Base-by-base conservation (phyloP, 257 asterid species). In the Nicotiana obtusifolia region DNA sequence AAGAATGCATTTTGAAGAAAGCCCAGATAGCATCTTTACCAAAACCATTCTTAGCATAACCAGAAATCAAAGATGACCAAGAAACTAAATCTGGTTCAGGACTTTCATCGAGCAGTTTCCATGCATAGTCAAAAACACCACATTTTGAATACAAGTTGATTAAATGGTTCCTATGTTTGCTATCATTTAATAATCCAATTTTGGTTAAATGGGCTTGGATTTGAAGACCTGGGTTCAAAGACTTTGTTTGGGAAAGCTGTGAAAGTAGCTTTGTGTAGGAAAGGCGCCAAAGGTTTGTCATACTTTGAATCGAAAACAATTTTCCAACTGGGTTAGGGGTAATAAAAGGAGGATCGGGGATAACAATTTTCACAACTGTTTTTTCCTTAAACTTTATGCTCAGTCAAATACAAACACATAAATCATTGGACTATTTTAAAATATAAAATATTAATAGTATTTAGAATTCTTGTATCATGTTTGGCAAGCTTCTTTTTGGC, bases 81-180 rank as follows among this genome's bases (percentile, higher is more conserved):
- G 76, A 47, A 26, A 80, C 82, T 37, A 80, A 61, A 64, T 80
- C 82, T 80, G 82, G 82, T 20, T 62, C 64, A 26, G 82, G 76
- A 80, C 47, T 62, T 80, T 80, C 82, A 6, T 62, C 82, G 10
- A 80, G 10, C 76, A 80, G 76, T 30, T 80, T 80, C 35, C 33
- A 73, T 19, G 82, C 82, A 41, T 37, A 47, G 24, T 30, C 60
- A 24, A 62, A 62, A 24, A 1, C 22, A 10, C 76, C 62, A 80
- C 82, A 80, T 60, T 62, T 62, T 10, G 76, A 37, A 14, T 80
- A 62, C 17, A 80, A 24, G 47, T 44, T 44, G 3, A 80, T 62
- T 73, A 80, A 44, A 44, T 41, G 76, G 76, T 62, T 80, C 57
- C 76, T 41, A 26, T 59, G 75, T 26, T 80, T 80, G 10, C 37